Base-by-base conservation (phyloP, 1,284 basidiomycete species). In the Limonomyces culmigenus region DNA sequence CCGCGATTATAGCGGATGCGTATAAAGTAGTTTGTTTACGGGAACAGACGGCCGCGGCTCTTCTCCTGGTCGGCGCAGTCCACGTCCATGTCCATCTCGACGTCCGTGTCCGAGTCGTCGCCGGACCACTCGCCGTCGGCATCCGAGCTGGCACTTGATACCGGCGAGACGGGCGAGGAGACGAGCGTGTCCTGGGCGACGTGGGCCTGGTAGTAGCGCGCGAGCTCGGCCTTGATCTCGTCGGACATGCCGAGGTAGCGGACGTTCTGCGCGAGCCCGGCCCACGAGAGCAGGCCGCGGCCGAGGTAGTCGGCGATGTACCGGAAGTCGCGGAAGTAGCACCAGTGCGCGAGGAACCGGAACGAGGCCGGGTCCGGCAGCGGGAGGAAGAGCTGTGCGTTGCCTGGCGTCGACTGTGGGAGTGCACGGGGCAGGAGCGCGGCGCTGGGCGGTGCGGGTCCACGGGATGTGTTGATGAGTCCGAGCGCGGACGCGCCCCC, bases 251-350 rank as follows among this genome's bases (percentile, higher is more conserved):
- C 74, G 36, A 85, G 70, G 46, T 80, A 85, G 50, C 84, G 80
- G 47, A 74, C 79, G 49, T 84, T 85, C 37, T 74, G 68, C n/a
- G 75, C 78, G 41, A 84, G 62, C 30, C 77, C 78, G 41, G 80
- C 75, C 81, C 79, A 85, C 32, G 67, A 67, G 35, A 81, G 60
- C 35, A 57, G 51, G n/a, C 73, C 70, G 14, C 59, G 52, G 39
- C 66, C 60, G 15, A 85, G 65, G 29, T 63, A 70, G 25, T 69
- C 58, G 45, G 71, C 65, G 44, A 85, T 75, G 40, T 60, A 60
- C 30, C 56, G 52, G 13, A 69, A 70, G 35, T 63, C 58, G 20
- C 76, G 79, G 50, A 76, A 79, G 55, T 85, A 83, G 63, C 84
- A 74, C 70, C 76, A 85, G 47, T 79, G 73, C 42, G 80, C 56